Evolutionary conservation across 495 filamentous ascomycete genomes (phyloP).

Genomic region (Tuber microsphaerosporum): DNA sequence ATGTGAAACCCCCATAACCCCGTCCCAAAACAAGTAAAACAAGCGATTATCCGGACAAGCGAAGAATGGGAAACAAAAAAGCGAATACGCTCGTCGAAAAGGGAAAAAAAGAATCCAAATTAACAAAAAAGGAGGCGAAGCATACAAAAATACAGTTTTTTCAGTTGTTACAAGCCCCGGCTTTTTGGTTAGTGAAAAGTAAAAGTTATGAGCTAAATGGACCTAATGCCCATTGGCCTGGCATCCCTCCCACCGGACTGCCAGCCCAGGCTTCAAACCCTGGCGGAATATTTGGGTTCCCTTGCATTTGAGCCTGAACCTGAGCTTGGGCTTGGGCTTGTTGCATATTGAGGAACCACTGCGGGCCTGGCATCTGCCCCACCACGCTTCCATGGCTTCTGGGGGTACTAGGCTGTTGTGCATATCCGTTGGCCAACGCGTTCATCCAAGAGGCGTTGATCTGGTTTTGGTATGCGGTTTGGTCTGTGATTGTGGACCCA

Average conservation of each 20-base stretch:
- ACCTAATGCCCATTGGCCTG: background rate
- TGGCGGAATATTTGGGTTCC: background rate
- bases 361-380: slow-evolving; percentile 19
- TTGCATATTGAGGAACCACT: slow-evolving; percentile 26
- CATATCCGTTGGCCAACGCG: slow-evolving; percentile 19
- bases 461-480: slow-evolving; percentile 14
- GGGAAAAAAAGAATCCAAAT: background rate
- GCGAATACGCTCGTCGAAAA: background rate
- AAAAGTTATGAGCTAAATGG: background rate
- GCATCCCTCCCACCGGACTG: background rate
- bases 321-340: slow-evolving; percentile 9
- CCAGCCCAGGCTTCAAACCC: background rate
- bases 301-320: background rate
- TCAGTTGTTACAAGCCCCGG: background rate
- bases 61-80: background rate
- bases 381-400: slow-evolving; percentile 10
- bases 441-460: slow-evolving; percentile 18
- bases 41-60: background rate
- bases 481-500: slow-evolving; percentile 24
- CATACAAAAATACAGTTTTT: background rate
- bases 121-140: background rate
- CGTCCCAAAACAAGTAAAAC: background rate
- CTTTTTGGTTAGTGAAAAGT: background rate
- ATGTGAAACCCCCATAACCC: background rate
- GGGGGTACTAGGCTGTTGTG: slow-evolving; percentile 21